Percentiles rank a stretch among this genome's conserved stretches.
These are phyloP conservation scores for Bryoerythrophyllum caledonicum DNA, from an alignment of 225 moss, liverwort and hornwort species.

Conservation along the genomic window DNA sequence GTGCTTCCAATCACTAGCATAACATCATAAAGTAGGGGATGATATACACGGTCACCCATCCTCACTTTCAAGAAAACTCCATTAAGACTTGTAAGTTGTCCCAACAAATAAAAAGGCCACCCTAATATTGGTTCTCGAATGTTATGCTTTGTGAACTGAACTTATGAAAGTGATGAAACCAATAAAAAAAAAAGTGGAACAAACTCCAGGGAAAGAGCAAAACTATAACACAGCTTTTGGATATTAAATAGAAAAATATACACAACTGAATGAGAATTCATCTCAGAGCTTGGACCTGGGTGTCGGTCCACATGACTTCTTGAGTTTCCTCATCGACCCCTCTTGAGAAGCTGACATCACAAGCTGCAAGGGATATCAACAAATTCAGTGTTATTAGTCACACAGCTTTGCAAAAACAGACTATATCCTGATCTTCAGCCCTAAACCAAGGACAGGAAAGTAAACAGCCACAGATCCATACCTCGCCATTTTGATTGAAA, in stretches of 20 bases:
- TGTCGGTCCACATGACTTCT: neutral
- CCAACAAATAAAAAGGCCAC: no score
- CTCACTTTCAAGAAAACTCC: no score
- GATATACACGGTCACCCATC: no score
- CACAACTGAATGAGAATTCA: no score
- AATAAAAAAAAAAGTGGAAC: neutral
- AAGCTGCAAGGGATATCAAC: slow-evolving; percentile 41
- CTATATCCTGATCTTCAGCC: no score
- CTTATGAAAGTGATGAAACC: neutral
- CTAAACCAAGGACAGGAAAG: slow-evolving; percentile 6
- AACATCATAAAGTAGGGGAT: no score
- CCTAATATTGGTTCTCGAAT: no score
- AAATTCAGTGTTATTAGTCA: slow-evolving; percentile 13
- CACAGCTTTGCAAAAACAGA: slow-evolving; percentile 8
- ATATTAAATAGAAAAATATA: neutral
- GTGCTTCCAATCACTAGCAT: no score
- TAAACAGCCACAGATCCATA: slow-evolving; percentile 17
- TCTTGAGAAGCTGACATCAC: slow-evolving; percentile 63
- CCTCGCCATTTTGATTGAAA: slow-evolving; percentile 58
- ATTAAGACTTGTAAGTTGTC: no score
- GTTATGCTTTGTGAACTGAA: neutral
- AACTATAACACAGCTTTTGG: no score
- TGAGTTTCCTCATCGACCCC: slow-evolving; percentile 40
- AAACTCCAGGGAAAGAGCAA: neutral
- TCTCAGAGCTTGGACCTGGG: slow-evolving; percentile 44